Evolutionary conservation across 2,329 filamentous ascomycete genomes (phyloP).

Genomic region (Coniochaeta sp.): DNA sequence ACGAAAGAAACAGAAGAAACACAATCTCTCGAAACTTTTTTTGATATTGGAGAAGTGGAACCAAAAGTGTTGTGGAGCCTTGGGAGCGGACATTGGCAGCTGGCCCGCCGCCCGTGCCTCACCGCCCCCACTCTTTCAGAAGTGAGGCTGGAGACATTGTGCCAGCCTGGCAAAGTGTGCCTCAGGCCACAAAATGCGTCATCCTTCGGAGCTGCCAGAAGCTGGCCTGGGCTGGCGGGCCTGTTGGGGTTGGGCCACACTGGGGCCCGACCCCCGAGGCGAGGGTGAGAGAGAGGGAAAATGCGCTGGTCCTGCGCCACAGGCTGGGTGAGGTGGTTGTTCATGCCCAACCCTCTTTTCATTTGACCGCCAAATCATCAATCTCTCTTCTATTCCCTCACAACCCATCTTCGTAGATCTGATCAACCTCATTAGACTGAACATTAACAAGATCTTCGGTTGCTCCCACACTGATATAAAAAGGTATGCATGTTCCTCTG

Average conservation of each 20-base stretch:
- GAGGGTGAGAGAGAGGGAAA: not conserved
- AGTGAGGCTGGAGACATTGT: constrained; percentile 14
- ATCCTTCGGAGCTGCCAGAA: not conserved
- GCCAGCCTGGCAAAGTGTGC: too few relatives aligned
- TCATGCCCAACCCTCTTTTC: constrained; percentile 24
- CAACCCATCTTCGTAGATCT: not conserved
- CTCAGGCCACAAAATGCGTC: not conserved
- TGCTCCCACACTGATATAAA: constrained; percentile 5
- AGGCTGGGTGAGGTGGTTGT: constrained; percentile 8
- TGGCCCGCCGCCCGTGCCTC: not conserved
- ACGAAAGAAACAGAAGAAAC: not conserved
- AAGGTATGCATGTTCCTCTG: constrained; percentile 10
- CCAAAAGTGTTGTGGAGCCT: not conserved
- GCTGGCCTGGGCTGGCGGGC: constrained; percentile 4
- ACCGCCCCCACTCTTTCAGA: not conserved
- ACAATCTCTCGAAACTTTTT: not conserved
- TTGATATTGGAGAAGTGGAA: not conserved
- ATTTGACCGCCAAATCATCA: constrained; percentile 24
- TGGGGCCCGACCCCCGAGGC: too few relatives aligned
- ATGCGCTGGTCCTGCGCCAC: constrained; percentile 13
- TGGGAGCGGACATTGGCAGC: not conserved
- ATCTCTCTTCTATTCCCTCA: constrained; percentile 6
- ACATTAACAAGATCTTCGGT: constrained; percentile 3
- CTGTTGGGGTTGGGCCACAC: constrained; percentile 12
- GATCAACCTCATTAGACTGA: not conserved